These are phyloP conservation scores for Euphrasia arctica DNA, from an alignment of 305 asterid genomes.

Conservation along the genomic window DNA sequence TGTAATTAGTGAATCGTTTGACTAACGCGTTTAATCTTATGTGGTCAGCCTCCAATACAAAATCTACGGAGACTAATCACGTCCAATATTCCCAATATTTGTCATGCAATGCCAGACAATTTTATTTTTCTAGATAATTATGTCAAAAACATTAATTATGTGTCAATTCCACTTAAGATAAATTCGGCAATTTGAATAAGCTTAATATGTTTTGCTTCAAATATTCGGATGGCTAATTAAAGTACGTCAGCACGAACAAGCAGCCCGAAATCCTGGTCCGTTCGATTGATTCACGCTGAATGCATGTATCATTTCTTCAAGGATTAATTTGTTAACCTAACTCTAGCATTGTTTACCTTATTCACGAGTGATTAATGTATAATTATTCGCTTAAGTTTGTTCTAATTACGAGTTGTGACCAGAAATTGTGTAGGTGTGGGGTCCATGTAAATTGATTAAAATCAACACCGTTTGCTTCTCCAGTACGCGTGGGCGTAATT, in stretches of 20 bases:
- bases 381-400: too few species aligned
- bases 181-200: neutral
- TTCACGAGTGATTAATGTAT: too few species aligned
- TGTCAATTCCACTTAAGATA: neutral
- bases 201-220: constrained; percentile 18
- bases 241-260: constrained; percentile 16
- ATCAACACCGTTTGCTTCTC: constrained; percentile 14
- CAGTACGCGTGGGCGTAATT: constrained; percentile 11
- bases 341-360: too few species aligned
- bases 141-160: too few species aligned
- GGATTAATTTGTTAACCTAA: constrained; percentile 22
- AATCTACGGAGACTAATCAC: neutral
- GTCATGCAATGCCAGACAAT: too few species aligned
- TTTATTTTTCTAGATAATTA: too few species aligned
- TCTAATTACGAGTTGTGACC: too few species aligned
- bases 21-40: constrained; percentile 4
- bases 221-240: neutral
- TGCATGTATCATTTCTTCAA: neutral
- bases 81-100: constrained; percentile 17
- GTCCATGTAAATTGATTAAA: constrained; percentile 20
- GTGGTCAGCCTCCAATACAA: constrained; percentile 26
- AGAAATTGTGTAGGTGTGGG: neutral
- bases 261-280: constrained; percentile 21
- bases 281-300: constrained; percentile 15
- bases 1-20: neutral